phyloP scores from a whole-genome alignment of 2,329 filamentous ascomycete genomes.

The Teratosphaeriaceae sp. region DNA sequence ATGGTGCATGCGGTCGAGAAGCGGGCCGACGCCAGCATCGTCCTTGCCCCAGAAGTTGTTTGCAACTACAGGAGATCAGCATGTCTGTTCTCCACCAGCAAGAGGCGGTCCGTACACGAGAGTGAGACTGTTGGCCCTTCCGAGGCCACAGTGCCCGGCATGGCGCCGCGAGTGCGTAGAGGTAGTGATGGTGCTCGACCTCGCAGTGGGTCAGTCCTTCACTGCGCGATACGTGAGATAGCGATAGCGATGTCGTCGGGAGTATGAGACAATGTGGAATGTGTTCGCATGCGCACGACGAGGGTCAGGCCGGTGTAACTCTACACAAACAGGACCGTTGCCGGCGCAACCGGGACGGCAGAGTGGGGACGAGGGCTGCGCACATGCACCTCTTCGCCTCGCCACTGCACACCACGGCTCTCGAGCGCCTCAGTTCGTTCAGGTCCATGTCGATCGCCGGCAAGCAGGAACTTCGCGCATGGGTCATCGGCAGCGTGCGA shows the following conservation, averaged over 20 bases:
- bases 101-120: constrained; percentile 22
- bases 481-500: too few relatives aligned
- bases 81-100: not conserved
- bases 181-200: too few relatives aligned
- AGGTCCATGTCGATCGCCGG: too few relatives aligned
- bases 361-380: too few relatives aligned
- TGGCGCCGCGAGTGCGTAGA: too few relatives aligned
- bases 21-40: constrained; percentile 85
- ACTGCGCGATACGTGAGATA: not conserved
- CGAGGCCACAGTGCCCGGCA: constrained; percentile 28
- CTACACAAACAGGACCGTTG: too few relatives aligned
- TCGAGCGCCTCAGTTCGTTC: too few relatives aligned
- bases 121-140: constrained; percentile 31
- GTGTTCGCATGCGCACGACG: not conserved
- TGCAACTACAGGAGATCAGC: constrained; percentile 58
- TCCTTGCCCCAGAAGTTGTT: constrained; percentile 99
- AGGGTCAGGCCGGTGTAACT: too few relatives aligned
- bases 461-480: too few relatives aligned
- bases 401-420: too few relatives aligned
- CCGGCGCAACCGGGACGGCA: too few relatives aligned
- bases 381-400: too few relatives aligned
- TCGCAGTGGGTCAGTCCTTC: not conserved
- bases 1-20: constrained; percentile 89
- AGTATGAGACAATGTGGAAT: not conserved
- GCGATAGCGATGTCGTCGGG: constrained; percentile 2